Conservation (phyloP, 2,329 filamentous ascomycete genomes). For the Epicoccum sorghinum region DNA sequence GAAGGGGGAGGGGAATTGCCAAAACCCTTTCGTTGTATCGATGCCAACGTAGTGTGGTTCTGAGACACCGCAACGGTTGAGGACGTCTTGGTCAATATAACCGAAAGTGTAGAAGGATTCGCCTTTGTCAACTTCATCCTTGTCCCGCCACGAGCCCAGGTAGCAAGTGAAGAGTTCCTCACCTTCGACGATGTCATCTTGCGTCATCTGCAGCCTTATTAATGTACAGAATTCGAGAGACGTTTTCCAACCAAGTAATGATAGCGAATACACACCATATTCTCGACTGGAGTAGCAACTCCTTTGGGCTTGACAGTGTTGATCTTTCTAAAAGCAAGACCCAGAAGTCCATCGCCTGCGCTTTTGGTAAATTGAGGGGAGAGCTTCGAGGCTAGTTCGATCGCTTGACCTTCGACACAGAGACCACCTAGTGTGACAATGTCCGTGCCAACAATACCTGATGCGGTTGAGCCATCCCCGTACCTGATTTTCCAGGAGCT, state of each 20-base stretch:
- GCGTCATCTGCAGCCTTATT: conserved; percentile 50
- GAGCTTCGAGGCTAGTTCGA: conserved; percentile 66
- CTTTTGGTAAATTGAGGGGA: conserved; percentile 59
- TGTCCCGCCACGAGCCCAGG: conserved; percentile 63
- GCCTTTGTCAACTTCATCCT: conserved; percentile 50
- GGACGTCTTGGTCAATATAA: conserved; percentile 68
- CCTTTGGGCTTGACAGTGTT: conserved; percentile 59
- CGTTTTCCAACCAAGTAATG: background rate
- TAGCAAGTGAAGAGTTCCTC: conserved; percentile 69
- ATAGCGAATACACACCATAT: conserved; percentile 40
- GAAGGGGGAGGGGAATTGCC: conserved; percentile 66
- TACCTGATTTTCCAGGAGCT: conserved; percentile 66
- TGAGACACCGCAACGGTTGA: conserved; percentile 60
- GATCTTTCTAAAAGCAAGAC: conserved; percentile 63
- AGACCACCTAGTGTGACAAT: conserved; percentile 65
- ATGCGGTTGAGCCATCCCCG: conserved; percentile 66
- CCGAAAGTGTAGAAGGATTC: conserved; percentile 74
- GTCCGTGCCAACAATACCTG: conserved; percentile 68
- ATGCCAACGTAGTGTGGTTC: conserved; percentile 66
- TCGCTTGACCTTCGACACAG: conserved; percentile 63
- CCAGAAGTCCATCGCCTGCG: conserved; percentile 63
- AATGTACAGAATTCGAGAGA: background rate
- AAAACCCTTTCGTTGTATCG: conserved; percentile 71
- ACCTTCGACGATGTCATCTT: conserved; percentile 57
- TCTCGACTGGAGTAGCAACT: conserved; percentile 64